phyloP scores from a whole-genome alignment of 176 grass and related monocot species.

The Raddia guianensis region DNA sequence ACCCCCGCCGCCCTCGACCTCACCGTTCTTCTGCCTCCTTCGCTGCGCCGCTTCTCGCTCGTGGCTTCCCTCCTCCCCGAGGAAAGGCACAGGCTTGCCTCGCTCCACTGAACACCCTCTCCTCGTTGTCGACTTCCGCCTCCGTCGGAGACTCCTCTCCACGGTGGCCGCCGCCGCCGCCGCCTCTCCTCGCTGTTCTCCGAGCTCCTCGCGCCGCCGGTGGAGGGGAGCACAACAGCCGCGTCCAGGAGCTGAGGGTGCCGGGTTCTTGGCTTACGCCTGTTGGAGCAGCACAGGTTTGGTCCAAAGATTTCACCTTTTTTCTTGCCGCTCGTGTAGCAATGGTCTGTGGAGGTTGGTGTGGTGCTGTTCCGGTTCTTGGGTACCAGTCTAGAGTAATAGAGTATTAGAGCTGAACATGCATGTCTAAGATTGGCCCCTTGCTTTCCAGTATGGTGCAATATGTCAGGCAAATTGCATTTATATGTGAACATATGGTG shows the following conservation, averaged over 20 bases:
- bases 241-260: conserved; percentile 72
- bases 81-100: conserved; percentile 23
- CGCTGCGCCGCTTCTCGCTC: neutral
- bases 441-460: neutral
- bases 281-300: conserved; percentile 58
- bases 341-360: neutral
- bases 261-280: conserved; percentile 63
- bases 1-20: no score
- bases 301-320: neutral
- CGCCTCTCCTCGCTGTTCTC: neutral
- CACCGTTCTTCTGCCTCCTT: conserved; percentile 35
- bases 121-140: neutral
- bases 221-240: conserved; percentile 31
- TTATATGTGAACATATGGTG: no score
- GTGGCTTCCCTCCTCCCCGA: conserved; percentile 21
- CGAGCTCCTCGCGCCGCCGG: conserved; percentile 9
- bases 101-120: neutral
- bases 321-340: neutral
- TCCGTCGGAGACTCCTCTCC: neutral
- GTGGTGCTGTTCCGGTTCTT: neutral
- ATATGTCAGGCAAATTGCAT: neutral
- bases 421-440: neutral
- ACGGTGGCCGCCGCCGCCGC: neutral
- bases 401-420: neutral
- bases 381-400: neutral